Evolutionary conservation across 2,329 filamentous ascomycete species (phyloP).

Genomic region (Xylariales sp.): DNA sequence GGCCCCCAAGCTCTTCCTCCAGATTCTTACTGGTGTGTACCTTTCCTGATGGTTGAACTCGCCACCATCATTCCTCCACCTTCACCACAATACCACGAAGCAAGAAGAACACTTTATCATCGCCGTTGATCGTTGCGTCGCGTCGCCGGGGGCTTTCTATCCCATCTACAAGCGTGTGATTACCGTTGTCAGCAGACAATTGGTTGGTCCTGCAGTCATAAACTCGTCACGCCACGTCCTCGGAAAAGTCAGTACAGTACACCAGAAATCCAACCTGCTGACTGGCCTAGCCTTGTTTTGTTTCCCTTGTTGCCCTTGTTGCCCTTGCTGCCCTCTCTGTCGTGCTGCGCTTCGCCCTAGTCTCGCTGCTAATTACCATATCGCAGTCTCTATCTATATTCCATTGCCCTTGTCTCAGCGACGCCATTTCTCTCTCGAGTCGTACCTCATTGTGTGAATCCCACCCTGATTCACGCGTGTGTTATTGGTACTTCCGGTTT

Average conservation of each 20-base stretch:
- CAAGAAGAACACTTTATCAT: slow-evolving; percentile 29
- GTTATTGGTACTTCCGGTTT: slow-evolving; percentile 46
- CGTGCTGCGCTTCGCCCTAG: not conserved
- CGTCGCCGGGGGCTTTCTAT: slow-evolving; percentile 34
- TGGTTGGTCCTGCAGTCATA: slow-evolving; percentile 45
- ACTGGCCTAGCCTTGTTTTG: slow-evolving; percentile 17
- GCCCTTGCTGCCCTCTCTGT: not conserved
- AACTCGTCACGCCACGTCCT: slow-evolving; percentile 43
- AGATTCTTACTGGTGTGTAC: slow-evolving; percentile 35
- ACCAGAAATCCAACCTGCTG: slow-evolving; percentile 14
- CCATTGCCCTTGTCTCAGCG: slow-evolving; percentile 23
- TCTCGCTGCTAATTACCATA: slow-evolving; percentile 17
- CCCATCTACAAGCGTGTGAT: slow-evolving; percentile 39
- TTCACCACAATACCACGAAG: slow-evolving; percentile 35
- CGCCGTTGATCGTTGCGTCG: slow-evolving; percentile 36
- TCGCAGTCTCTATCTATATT: slow-evolving; percentile 11
- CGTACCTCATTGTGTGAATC: slow-evolving; percentile 33
- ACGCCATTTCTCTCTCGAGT: slow-evolving; percentile 15
- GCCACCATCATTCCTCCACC: slow-evolving; percentile 38
- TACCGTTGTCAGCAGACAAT: slow-evolving; percentile 47
- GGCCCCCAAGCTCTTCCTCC: slow-evolving; percentile 25
- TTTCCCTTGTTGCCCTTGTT: slow-evolving; percentile 15
- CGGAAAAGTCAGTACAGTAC: slow-evolving; percentile 38
- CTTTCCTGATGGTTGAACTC: slow-evolving; percentile 29
- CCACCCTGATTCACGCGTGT: slow-evolving; percentile 34